Percentiles rank a stretch among this genome's conserved stretches.
Evolutionary conservation across 2,329 filamentous ascomycete species (phyloP).

Genomic region (Atkinsonella hypoxylon): DNA sequence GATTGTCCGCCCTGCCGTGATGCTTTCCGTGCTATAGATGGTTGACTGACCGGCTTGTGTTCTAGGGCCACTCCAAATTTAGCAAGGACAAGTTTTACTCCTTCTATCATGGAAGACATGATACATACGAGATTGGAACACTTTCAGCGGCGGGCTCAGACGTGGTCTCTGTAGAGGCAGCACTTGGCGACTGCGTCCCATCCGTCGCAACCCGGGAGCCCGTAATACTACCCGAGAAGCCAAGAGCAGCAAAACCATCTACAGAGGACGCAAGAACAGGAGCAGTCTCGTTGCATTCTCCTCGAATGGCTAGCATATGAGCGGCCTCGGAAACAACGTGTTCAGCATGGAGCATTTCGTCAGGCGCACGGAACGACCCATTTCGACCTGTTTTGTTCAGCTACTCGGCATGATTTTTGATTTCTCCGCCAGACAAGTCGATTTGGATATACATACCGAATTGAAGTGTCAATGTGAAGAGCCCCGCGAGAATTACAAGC

Average conservation of each 20-base stretch:
- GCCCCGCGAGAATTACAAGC: background rate
- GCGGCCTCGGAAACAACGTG: constrained; percentile 9
- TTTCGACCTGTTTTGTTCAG: background rate
- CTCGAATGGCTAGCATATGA: constrained; percentile 13
- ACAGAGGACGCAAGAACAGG: constrained; percentile 5
- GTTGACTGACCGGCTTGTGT: constrained; percentile 22
- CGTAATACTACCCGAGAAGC: constrained; percentile 8
- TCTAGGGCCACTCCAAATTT: constrained; percentile 7
- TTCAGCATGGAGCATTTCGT: constrained; percentile 11
- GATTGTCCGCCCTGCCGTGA: background rate
- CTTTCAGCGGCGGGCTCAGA: constrained; percentile 10
- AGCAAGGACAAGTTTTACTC: background rate
- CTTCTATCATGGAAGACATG: no score
- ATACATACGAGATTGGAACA: constrained; percentile 24
- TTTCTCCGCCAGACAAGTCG: no score
- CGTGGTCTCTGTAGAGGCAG: background rate
- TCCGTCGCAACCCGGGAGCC: constrained; percentile 6
- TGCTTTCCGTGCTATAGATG: constrained; percentile 16
- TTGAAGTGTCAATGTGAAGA: constrained; percentile 2
- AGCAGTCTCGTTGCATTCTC: constrained; percentile 10
- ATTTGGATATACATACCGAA: no score
- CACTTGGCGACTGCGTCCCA: background rate
- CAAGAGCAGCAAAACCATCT: constrained; percentile 8
- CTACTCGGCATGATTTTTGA: background rate
- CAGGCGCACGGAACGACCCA: constrained; percentile 1